These are phyloP conservation scores for Xanthoparmelia taractica DNA, from an alignment of 495 filamentous ascomycete genomes.

Conservation along the genomic window DNA sequence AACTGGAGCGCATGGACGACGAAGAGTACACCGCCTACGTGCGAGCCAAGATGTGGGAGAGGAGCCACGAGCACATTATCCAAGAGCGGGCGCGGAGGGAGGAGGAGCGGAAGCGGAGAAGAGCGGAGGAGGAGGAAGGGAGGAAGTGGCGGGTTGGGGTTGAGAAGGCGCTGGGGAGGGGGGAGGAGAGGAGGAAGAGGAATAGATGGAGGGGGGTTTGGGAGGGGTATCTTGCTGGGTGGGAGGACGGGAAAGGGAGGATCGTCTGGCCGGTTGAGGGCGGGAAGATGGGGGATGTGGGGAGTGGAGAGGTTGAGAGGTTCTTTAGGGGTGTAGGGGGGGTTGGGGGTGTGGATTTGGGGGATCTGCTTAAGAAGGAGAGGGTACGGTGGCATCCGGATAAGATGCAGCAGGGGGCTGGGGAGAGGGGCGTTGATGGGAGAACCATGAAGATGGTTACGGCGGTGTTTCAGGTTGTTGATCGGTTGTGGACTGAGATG, in stretches of 20 bases:
- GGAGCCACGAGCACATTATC: slow-evolving; percentile 57
- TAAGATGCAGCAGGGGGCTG: slow-evolving; percentile 89
- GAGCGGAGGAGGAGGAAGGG: slow-evolving; percentile 37
- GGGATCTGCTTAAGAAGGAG: slow-evolving; percentile 68
- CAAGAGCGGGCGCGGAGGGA: slow-evolving; percentile 57
- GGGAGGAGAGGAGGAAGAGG: slow-evolving; percentile 41
- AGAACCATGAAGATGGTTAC: slow-evolving; percentile 70
- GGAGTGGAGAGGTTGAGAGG: slow-evolving; percentile 50
- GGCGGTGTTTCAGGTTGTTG: slow-evolving; percentile 84
- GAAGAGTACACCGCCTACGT: slow-evolving; percentile 86
- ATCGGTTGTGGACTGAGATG: slow-evolving; percentile 65
- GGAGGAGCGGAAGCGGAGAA: slow-evolving; percentile 45
- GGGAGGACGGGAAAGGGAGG: slow-evolving; percentile 37
- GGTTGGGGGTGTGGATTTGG: slow-evolving; percentile 35
- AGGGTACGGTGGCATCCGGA: slow-evolving; percentile 95
- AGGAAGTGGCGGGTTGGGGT: slow-evolving; percentile 40
- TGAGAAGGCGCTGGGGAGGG: slow-evolving; percentile 47
- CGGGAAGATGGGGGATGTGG: slow-evolving; percentile 53
- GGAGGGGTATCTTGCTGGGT: slow-evolving; percentile 48
- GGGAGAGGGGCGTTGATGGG: slow-evolving; percentile 56
- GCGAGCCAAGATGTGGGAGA: slow-evolving; percentile 86
- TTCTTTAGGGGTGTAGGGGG: slow-evolving; percentile 53
- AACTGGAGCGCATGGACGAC: slow-evolving; percentile 80
- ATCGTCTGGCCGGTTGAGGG: slow-evolving; percentile 76
- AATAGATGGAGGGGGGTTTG: slow-evolving; percentile 49